Conservation (phyloP, 2,329 filamentous ascomycete species). For the Mariannaea elegans region DNA sequence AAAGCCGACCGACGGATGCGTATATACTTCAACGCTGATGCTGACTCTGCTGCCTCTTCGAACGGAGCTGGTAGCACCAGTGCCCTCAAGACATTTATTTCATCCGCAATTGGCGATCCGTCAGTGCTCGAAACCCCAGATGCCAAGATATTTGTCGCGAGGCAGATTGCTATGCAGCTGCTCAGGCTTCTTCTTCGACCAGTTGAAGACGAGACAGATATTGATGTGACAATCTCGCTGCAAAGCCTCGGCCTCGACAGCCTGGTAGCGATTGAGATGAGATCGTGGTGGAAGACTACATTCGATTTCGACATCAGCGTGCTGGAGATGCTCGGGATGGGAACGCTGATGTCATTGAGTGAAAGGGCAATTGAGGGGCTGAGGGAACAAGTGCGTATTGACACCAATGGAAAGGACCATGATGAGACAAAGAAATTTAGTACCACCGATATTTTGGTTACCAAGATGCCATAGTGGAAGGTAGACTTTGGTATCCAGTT, state of each 20-base stretch:
- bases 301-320: constrained; percentile 25
- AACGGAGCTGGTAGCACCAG: background rate
- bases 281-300: constrained; percentile 16
- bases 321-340: constrained; percentile 24
- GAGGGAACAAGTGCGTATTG: background rate
- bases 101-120: background rate
- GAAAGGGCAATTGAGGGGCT: background rate
- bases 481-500: no score
- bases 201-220: background rate
- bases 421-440: background rate
- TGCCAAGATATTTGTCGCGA: background rate
- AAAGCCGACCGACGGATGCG: constrained; percentile 22
- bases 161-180: constrained; percentile 18
- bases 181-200: constrained; percentile 20
- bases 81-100: constrained; percentile 3
- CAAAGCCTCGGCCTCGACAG: constrained; percentile 25
- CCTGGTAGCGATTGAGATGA: constrained; percentile 22
- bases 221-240: constrained; percentile 8
- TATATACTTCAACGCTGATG: constrained; percentile 16
- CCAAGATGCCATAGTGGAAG: background rate
- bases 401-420: background rate
- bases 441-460: background rate
- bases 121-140: background rate
- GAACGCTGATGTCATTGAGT: constrained; percentile 8
- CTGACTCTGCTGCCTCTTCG: background rate